A percentile compares a stretch with the other conserved stretches of the same genome.
phyloP scores from a whole-genome alignment of 2,329 filamentous ascomycete genomes.

The Ophiostoma piceae region DNA sequence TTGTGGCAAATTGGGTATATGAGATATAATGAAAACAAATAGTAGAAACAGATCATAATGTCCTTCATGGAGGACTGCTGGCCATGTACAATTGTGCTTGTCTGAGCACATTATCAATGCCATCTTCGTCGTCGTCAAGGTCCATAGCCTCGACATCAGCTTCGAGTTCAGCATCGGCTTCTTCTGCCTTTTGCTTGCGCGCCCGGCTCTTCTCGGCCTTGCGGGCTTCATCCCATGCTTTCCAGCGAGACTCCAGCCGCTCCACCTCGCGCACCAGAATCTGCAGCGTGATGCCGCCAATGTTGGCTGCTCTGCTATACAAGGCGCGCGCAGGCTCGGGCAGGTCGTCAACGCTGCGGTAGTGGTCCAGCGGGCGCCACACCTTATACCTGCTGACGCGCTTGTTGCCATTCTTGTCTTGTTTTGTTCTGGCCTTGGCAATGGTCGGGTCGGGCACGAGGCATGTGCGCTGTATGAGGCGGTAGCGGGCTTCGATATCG shows the following conservation, averaged over 20 bases:
- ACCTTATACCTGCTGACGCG: background rate
- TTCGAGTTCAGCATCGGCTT: background rate
- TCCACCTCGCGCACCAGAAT: constrained; percentile 36
- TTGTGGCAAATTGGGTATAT: background rate
- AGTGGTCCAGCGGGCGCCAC: constrained; percentile 31
- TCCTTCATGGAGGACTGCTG: constrained; percentile 20
- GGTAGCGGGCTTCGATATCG: constrained; percentile 21
- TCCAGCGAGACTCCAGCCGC: constrained; percentile 37
- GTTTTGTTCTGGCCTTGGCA: background rate
- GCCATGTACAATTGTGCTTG: constrained; percentile 12
- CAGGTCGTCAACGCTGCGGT: constrained; percentile 40
- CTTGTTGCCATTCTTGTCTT: background rate
- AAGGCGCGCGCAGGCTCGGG: constrained; percentile 39
- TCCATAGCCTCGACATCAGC: constrained; percentile 4
- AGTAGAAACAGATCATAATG: background rate
- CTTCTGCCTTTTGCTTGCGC: background rate
- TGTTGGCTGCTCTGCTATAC: constrained; percentile 37
- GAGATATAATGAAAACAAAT: background rate
- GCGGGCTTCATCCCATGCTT: constrained; percentile 33
- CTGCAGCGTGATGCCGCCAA: constrained; percentile 35
- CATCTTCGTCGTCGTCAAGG: constrained; percentile 12
- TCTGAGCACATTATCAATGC: background rate
- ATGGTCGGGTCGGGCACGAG: constrained; percentile 11
- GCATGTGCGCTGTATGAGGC: constrained; percentile 20
- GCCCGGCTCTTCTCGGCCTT: background rate